Evolutionary conservation across 129 eudicot genomes (phyloP).

Genomic region (carrot (Daucus carota)): DH1_v3.0 NC_030385.2:27011001-27011500

Average conservation of each 20-base stretch:
- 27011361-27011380: no score
- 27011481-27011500: not conserved
- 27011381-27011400: not conserved
- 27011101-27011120: conserved; percentile 21
- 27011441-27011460: no score
- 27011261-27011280: not conserved
- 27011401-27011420: not conserved
- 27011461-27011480: no score
- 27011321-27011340: no score
- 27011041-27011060: conserved; percentile 37
- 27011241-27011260: not conserved
- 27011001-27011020: conserved; percentile 41
- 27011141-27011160: not conserved
- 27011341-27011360: no score
- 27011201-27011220: not conserved
- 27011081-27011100: conserved; percentile 21
- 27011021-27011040: conserved; percentile 38
- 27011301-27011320: not conserved
- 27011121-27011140: not conserved
- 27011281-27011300: not conserved
- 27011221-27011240: not conserved
- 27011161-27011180: not conserved
- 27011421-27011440: not conserved
- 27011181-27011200: not conserved
- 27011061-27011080: conserved; percentile 42